These are phyloP conservation scores for Moniliophthora roreri DNA, from an alignment of 1,284 basidiomycete genomes.

Conservation along the genomic window DNA sequence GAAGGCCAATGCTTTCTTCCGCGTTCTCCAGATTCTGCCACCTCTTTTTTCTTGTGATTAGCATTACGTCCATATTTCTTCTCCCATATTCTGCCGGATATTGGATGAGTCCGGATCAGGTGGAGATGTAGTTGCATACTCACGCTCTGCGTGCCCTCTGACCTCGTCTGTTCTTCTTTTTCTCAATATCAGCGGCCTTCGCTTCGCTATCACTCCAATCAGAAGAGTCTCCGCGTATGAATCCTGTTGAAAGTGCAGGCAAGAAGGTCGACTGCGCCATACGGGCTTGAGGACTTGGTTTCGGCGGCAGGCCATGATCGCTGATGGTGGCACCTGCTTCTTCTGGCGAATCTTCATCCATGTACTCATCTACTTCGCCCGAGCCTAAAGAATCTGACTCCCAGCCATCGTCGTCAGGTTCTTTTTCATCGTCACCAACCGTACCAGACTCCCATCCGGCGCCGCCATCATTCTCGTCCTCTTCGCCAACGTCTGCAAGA, in stretches of 20 bases:
- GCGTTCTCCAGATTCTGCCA: conserved; percentile 26
- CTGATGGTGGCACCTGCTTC: conserved; percentile 8
- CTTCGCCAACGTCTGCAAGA: conserved; percentile 22
- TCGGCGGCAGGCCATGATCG: conserved; percentile 15
- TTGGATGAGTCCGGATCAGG: conserved; percentile 11
- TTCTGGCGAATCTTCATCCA: conserved; percentile 20
- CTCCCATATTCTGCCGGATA: conserved; percentile 83
- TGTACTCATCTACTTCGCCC: conserved; percentile 24
- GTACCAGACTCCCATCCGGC: conserved; percentile 66
- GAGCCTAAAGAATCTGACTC: conserved; percentile 40
- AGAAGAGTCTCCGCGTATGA: conserved; percentile 77
- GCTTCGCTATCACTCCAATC: conserved; percentile 75
- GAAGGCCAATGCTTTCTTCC: conserved; percentile 16
- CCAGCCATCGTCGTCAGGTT: conserved; percentile 33
- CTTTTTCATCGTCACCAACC: conserved; percentile 33
- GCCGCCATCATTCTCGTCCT: conserved; percentile 29
- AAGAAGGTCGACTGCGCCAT: conserved; percentile 71
- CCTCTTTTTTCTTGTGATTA: conserved; percentile 82
- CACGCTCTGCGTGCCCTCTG: conserved; percentile 90
- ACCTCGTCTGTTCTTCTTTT: conserved; percentile 87
- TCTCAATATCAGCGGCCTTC: conserved; percentile 50
- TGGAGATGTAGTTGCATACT: conserved; percentile 36
- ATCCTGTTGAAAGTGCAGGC: conserved; percentile 86
- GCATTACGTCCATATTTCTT: conserved; percentile 92
- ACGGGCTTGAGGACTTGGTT: conserved; percentile 24